Evolutionary conservation across 2,329 filamentous ascomycete species (phyloP).

Genomic region (Trichoderma sp.): DNA sequence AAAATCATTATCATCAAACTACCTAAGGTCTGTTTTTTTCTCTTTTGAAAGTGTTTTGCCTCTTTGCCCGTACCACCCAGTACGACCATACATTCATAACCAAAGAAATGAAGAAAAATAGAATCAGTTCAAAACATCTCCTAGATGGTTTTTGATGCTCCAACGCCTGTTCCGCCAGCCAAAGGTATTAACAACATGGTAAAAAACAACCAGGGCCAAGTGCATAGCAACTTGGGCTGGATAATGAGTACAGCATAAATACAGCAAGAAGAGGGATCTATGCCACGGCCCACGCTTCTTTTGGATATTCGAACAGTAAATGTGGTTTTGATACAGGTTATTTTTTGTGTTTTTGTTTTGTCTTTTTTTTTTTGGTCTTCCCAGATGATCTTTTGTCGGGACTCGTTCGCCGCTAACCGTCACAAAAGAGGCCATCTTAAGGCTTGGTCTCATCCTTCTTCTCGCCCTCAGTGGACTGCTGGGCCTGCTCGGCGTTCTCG

Average conservation of each 20-base stretch:
- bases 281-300: conserved; percentile 42
- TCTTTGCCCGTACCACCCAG: conserved; percentile 49
- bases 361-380: conserved; percentile 2
- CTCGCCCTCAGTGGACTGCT: conserved; percentile 65
- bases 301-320: conserved; percentile 38
- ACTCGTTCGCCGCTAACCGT: conserved; percentile 1
- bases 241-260: conserved; percentile 59
- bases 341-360: conserved; percentile 3
- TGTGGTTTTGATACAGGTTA: conserved; percentile 21
- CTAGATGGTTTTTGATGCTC: conserved; percentile 52
- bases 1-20: conserved; percentile 56
- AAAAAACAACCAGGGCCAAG: conserved; percentile 40
- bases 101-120: conserved; percentile 32
- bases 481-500: conserved; percentile 53
- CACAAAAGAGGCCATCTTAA: conserved; percentile 45
- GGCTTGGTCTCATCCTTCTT: conserved; percentile 76
- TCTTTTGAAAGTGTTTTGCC: conserved; percentile 27
- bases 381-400: conserved; percentile 24
- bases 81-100: conserved; percentile 52
- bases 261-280: conserved; percentile 42
- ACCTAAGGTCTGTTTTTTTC: conserved; percentile 43
- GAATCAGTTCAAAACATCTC: conserved; percentile 38
- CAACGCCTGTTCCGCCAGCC: conserved; percentile 54
- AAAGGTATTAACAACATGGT: conserved; percentile 51
- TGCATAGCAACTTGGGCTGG: conserved; percentile 42